These are phyloP conservation scores for Dactylellina parvicollis DNA, from an alignment of 2,329 filamentous ascomycete species.

Conservation along the genomic window DNA sequence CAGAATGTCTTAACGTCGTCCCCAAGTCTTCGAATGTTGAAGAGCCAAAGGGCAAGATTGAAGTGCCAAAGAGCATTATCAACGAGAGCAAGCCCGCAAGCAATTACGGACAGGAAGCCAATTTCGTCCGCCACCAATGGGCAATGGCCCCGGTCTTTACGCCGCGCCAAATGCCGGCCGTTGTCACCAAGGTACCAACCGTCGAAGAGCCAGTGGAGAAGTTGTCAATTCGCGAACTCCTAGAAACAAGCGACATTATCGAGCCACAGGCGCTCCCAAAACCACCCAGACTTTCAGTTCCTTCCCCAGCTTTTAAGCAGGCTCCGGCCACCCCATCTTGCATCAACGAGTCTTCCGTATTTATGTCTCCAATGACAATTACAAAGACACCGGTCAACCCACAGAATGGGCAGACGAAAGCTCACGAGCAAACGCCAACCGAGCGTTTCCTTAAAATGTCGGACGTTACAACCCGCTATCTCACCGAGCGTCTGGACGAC, in stretches of 20 bases:
- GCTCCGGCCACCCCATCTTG: constrained; percentile 2
- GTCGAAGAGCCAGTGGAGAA: constrained; percentile 18
- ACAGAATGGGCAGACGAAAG: neutral
- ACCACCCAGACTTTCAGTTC: neutral
- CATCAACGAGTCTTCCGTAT: neutral
- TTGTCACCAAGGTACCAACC: neutral
- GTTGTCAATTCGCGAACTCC: constrained; percentile 31
- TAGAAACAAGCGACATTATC: constrained; percentile 38
- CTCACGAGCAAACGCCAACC: constrained; percentile 8
- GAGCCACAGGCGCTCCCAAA: constrained; percentile 2
- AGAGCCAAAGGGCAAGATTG: too few relatives aligned
- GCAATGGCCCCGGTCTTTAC: neutral
- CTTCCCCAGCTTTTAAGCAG: too few relatives aligned
- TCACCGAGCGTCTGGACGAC: constrained; percentile 32
- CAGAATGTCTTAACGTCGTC: too few relatives aligned
- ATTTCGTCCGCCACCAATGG: too few relatives aligned
- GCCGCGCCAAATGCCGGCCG: neutral
- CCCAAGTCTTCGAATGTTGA: too few relatives aligned
- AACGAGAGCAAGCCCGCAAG: too few relatives aligned
- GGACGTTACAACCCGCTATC: constrained; percentile 18
- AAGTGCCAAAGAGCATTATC: too few relatives aligned
- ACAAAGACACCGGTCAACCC: constrained; percentile 32
- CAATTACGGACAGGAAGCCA: too few relatives aligned
- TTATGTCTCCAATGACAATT: constrained; percentile 31
- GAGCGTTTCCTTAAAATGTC: constrained; percentile 37